Base-by-base conservation (phyloP, 2,329 filamentous ascomycete species). In the Colletotrichum abscissum region DNA sequence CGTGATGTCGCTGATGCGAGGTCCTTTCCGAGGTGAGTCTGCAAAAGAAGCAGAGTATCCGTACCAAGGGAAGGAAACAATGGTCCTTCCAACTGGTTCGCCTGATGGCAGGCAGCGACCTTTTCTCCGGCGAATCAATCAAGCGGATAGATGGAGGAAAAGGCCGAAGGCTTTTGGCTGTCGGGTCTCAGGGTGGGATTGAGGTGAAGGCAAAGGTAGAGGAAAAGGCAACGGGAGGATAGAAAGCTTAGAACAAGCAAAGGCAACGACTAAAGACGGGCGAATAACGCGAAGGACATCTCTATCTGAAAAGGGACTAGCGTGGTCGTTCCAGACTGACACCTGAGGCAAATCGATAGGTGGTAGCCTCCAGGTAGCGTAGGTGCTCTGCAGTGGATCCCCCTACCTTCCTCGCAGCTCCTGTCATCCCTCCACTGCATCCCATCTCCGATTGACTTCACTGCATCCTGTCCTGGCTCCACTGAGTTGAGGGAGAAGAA, bases 271-370 rank as follows among this genome's bases (percentile, higher is more conserved):
- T 28, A 49, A n/a, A 22, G 16, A 24, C 22, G 30, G 22, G 55
- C 35, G 49, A 33, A 38, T 56, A 57, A 57, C 63, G 63, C 63
- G 63, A 65, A 56, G 28, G 16, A 56, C 54, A 52, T 65, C 35
- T 19, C 30, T 22, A 28, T 55, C 62, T 16, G 30, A 64, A 65
- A 55, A 3, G 4, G 52, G 52, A 65, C 52, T 57, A 65, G 63
- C 12, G 63, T 14, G 14, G 3, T 4, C 4, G 2, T 16, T n/a
- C 14, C 14, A 42, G 24, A 30, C 7, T 24, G 22, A 14, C 33
- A 42, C 52, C 52, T 65, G 22, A 46, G 62, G 62, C 62, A 64
- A 38, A 55, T 55, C 19, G 52, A 35, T 9, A 35, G 33, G 33
- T 35, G 11, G 33, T 35, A 35, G 33, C 33, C 33, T 35, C 33